Conservation (phyloP, 164 flowering plant genomes). For the Cinnamomum chago region DNA sequence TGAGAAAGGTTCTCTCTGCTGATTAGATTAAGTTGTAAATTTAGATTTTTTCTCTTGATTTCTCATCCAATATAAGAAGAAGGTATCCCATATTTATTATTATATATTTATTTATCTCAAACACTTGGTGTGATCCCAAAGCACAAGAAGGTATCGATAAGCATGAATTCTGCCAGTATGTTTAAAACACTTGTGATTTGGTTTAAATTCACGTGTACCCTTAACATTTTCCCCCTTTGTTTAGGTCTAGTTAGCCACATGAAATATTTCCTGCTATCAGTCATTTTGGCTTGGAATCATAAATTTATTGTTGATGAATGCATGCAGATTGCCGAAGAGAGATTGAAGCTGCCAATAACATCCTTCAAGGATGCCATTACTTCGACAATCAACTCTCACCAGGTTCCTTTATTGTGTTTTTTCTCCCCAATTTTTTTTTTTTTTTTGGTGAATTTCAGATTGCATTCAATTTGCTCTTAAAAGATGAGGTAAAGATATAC, state of each 20-base stretch:
- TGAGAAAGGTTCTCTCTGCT: slow-evolving; percentile 44
- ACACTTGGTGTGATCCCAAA: too few relatives aligned
- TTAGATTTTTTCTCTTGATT: neutral
- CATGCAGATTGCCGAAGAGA: slow-evolving; percentile 56
- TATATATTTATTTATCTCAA: too few relatives aligned
- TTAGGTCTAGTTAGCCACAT: neutral
- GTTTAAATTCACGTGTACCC: too few relatives aligned
- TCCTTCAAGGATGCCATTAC: slow-evolving; percentile 68
- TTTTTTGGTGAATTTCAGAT: neutral
- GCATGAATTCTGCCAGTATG: too few relatives aligned
- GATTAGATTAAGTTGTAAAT: neutral
- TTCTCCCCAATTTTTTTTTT: too few relatives aligned
- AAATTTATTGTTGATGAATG: slow-evolving; percentile 1
- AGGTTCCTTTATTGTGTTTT: slow-evolving; percentile 39
- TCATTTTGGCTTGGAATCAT: neutral
- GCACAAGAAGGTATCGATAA: too few relatives aligned
- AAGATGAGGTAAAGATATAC: neutral
- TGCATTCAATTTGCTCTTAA: neutral
- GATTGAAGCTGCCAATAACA: slow-evolving; percentile 82
- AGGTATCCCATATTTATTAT: too few relatives aligned
- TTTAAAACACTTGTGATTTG: too few relatives aligned
- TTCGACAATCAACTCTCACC: slow-evolving; percentile 63
- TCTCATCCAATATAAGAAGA: too few relatives aligned
- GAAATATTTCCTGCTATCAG: neutral
- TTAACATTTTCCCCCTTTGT: neutral